Conservation (phyloP, 805 yeast species). For the Debaryomyces hansenii region DNA sequence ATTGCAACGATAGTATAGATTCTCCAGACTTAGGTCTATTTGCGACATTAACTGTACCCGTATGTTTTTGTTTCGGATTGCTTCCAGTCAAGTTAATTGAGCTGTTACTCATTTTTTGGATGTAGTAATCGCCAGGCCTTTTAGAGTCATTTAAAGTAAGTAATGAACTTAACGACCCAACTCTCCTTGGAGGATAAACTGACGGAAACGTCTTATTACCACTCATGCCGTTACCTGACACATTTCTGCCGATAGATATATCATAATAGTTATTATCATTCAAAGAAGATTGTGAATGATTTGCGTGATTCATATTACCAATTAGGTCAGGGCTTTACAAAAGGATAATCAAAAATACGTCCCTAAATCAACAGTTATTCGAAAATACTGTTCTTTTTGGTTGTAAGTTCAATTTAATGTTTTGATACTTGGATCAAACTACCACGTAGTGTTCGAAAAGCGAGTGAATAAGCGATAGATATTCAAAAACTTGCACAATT, state of each 20-base stretch:
- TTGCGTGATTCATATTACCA: slow-evolving; percentile 17
- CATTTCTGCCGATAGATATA: slow-evolving; percentile 13
- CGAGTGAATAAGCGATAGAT: neutral
- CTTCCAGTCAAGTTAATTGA: slow-evolving; percentile 13
- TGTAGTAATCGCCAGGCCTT: slow-evolving; percentile 43
- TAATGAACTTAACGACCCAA: slow-evolving; percentile 26
- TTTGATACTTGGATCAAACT: too few relatives aligned
- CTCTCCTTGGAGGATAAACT: slow-evolving; percentile 21
- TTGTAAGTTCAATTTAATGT: too few relatives aligned
- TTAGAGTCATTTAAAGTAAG: slow-evolving; percentile 20
- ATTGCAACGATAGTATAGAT: slow-evolving; percentile 30
- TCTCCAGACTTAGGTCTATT: slow-evolving; percentile 33
- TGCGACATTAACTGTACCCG: neutral
- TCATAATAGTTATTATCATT: slow-evolving; percentile 28
- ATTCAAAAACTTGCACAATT: too few relatives aligned
- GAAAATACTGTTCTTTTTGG: too few relatives aligned
- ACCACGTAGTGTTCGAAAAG: neutral
- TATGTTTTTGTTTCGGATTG: neutral
- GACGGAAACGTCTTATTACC: slow-evolving; percentile 18
- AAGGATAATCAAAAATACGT: too few relatives aligned
- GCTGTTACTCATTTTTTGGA: slow-evolving; percentile 28
- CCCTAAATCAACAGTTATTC: too few relatives aligned
- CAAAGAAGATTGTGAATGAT: slow-evolving; percentile 18
- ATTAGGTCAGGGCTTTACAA: neutral
- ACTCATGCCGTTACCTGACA: slow-evolving; percentile 2